These are phyloP conservation scores for Penicillium sp. DNA, from an alignment of 2,329 filamentous ascomycete genomes.

Conservation along the genomic window DNA sequence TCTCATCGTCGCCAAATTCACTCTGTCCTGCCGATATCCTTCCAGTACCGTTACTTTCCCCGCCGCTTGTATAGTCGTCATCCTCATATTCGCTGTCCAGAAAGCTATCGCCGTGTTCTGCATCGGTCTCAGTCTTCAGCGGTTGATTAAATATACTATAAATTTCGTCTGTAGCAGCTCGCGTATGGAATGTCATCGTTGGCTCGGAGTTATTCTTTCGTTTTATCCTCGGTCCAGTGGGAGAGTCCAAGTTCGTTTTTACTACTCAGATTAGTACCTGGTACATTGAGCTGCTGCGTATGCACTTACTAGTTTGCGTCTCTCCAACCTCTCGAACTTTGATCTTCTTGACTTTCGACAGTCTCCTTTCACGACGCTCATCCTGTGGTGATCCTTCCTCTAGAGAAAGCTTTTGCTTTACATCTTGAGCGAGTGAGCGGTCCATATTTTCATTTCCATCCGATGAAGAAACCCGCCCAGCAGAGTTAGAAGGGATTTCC, in stretches of 20 bases:
- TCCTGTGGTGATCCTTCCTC: constrained; percentile 20
- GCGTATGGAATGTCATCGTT: constrained; percentile 98
- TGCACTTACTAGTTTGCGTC: constrained; percentile 76
- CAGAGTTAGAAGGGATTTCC: constrained; percentile 43
- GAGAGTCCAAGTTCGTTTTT: constrained; percentile 89
- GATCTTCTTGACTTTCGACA: constrained; percentile 60
- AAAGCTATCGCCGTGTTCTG: constrained; percentile 56
- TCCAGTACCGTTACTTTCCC: constrained; percentile 77
- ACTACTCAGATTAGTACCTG: constrained; percentile 50
- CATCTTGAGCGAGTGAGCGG: constrained; percentile 25
- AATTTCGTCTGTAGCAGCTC: constrained; percentile 92
- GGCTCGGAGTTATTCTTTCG: constrained; percentile 74
- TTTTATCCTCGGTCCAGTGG: constrained; percentile 75
- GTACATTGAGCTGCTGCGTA: constrained; percentile 26
- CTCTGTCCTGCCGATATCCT: constrained; percentile 61
- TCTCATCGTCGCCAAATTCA: constrained; percentile 62
- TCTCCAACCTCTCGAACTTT: constrained; percentile 78
- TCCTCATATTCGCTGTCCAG: constrained; percentile 63
- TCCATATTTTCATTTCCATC: constrained; percentile 16
- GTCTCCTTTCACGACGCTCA: constrained; percentile 24
- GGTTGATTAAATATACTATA: constrained; percentile 96
- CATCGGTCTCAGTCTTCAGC: constrained; percentile 51
- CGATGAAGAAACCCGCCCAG: constrained; percentile 18
- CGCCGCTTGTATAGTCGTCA: constrained; percentile 77
- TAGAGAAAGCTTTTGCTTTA: constrained; percentile 30